Evolutionary conservation across 2,329 filamentous ascomycete genomes (phyloP).

Genomic region (Botrytis cinerea): DNA sequence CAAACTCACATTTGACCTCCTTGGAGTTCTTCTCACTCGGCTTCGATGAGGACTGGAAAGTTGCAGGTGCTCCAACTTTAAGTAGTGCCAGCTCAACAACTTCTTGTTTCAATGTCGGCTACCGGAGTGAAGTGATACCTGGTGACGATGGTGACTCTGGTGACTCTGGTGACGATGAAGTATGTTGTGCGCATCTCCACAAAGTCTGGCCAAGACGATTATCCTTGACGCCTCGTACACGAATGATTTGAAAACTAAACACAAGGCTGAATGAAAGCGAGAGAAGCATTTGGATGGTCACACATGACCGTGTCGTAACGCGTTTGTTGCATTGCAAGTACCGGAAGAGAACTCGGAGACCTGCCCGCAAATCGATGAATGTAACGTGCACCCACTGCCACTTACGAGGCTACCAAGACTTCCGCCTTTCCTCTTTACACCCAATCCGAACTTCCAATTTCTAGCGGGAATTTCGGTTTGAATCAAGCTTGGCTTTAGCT

Average conservation of each 20-base stretch:
- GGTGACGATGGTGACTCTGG: not conserved
- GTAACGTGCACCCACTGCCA: not conserved
- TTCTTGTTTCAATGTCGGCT: not conserved
- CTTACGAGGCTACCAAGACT: conserved; percentile 18
- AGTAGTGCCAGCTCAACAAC: not conserved
- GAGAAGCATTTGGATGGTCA: not conserved
- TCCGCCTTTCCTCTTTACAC: not conserved
- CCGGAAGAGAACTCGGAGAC: conserved; percentile 3
- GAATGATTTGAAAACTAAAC: conserved; percentile 5
- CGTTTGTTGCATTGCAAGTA: conserved; percentile 11
- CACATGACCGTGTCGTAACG: conserved; percentile 1
- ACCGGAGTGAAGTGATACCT: conserved; percentile 12
- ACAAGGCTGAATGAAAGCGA: conserved; percentile 5
- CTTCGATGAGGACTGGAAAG: not conserved
- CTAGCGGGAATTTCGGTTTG: not conserved
- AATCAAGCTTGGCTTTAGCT: not conserved
- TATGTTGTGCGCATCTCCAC: conserved; percentile 12
- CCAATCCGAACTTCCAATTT: not conserved
- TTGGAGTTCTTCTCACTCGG: not conserved
- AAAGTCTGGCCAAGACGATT: conserved; percentile 1
- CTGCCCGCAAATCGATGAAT: not conserved
- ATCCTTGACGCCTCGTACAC: conserved; percentile 8
- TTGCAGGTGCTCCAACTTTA: not conserved
- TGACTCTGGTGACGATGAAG: not conserved
- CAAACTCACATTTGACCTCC: not conserved